Evolutionary conservation across 768 basidiomycete genomes (phyloP).

Genomic region (Mycena amicta): DNA sequence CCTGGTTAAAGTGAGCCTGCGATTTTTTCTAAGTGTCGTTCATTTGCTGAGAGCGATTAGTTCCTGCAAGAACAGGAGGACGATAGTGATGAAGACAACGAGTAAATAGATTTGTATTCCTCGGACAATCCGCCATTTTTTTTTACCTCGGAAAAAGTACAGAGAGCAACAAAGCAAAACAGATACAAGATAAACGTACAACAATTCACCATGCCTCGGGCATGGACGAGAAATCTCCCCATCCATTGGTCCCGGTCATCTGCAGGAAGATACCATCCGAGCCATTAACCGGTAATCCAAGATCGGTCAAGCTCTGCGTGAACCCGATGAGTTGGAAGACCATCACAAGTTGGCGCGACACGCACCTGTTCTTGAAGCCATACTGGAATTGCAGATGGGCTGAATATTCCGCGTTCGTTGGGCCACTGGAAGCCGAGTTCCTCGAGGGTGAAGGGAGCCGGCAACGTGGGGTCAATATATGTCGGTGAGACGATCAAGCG

Average conservation of each 20-base stretch:
- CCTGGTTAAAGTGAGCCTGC: constrained; percentile 76
- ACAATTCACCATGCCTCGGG: constrained; percentile 74
- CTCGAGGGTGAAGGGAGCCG: constrained; percentile 78
- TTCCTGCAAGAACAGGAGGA: constrained; percentile 90
- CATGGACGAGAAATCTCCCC: constrained; percentile 77
- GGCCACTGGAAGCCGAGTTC: constrained; percentile 83
- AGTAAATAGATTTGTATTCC: constrained; percentile 28
- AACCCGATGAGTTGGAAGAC: neutral
- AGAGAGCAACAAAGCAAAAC: constrained; percentile 2
- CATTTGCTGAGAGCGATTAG: constrained; percentile 39
- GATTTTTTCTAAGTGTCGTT: neutral
- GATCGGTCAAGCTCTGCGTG: constrained; percentile 78
- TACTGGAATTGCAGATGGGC: constrained; percentile 78
- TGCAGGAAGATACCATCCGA: constrained; percentile 89
- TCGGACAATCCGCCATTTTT: constrained; percentile 20
- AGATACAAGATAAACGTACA: constrained; percentile 3
- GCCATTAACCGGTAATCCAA: constrained; percentile 89
- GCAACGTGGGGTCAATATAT: constrained; percentile 54
- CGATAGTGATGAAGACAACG: constrained; percentile 71
- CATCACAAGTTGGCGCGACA: constrained; percentile 14
- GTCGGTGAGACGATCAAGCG: constrained; percentile 64
- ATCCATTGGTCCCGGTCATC: constrained; percentile 68
- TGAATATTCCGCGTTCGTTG: constrained; percentile 64
- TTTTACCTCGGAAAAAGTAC: neutral
- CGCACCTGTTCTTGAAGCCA: constrained; percentile 92